phyloP scores from a whole-genome alignment of 1,139 yeast genomes.

The Yamadazyma triangularis region DNA sequence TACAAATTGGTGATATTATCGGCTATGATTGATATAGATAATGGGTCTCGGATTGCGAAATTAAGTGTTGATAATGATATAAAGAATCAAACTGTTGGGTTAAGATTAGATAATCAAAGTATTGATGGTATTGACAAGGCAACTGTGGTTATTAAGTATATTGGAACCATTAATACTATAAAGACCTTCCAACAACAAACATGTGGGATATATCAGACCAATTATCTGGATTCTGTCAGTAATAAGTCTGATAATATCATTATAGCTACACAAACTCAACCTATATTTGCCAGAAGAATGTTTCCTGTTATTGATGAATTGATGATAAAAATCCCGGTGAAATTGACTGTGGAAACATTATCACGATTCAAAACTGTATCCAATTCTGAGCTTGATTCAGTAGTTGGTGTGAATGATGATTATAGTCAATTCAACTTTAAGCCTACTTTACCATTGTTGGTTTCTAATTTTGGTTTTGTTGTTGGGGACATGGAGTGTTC shows the following conservation, averaged over 20 bases:
- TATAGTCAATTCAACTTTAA: slow-evolving; percentile 36
- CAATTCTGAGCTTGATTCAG: slow-evolving; percentile 26
- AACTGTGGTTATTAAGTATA: slow-evolving; percentile 21
- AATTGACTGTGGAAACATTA: slow-evolving; percentile 43
- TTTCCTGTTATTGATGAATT: slow-evolving; percentile 69
- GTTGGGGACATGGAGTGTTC: slow-evolving; percentile 59
- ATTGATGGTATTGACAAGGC: neutral
- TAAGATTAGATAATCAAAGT: slow-evolving; percentile 1
- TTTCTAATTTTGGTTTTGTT: slow-evolving; percentile 62
- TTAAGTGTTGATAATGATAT: slow-evolving; percentile 6
- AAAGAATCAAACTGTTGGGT: slow-evolving; percentile 3
- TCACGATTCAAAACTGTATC: slow-evolving; percentile 46
- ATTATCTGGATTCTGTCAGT: slow-evolving; percentile 46
- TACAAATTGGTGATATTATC: slow-evolving; percentile 9
- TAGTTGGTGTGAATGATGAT: slow-evolving; percentile 20
- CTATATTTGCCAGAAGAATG: slow-evolving; percentile 54
- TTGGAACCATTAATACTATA: slow-evolving; percentile 55
- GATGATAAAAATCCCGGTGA: slow-evolving; percentile 46
- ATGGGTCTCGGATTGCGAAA: slow-evolving; percentile 2
- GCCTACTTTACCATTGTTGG: slow-evolving; percentile 52
- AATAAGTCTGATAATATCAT: slow-evolving; percentile 47
- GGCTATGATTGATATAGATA: slow-evolving; percentile 6
- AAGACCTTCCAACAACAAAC: slow-evolving; percentile 55
- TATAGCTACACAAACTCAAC: slow-evolving; percentile 69
- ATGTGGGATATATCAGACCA: slow-evolving; percentile 62